These are phyloP conservation scores for Aspergillus ellipticus DNA, from an alignment of 495 filamentous ascomycete genomes.

Conservation along the genomic window DNA sequence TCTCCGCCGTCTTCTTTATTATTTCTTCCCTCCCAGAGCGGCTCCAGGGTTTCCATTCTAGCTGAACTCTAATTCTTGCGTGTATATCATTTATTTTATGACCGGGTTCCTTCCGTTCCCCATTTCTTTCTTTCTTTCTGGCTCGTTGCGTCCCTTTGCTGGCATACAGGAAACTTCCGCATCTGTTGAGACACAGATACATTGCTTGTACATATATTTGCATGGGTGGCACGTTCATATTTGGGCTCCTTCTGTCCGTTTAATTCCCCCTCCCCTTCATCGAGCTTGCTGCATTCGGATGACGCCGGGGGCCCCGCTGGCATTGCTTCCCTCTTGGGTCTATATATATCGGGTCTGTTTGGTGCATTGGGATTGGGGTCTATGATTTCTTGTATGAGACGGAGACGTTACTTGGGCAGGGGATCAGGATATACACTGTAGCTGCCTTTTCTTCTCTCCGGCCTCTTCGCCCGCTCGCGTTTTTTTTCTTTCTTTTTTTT, in stretches of 20 bases:
- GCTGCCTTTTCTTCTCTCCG: constrained; percentile 7
- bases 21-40: constrained; percentile 9
- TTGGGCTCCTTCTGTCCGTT: constrained; percentile 2
- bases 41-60: constrained; percentile 1
- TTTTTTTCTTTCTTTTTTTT: too few species aligned
- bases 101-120: constrained; percentile 9
- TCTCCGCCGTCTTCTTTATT: constrained; percentile 3
- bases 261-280: constrained; percentile 2
- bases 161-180: constrained; percentile 15
- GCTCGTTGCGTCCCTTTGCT: constrained; percentile 6
- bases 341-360: constrained; percentile 20
- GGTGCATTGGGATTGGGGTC: constrained; percentile 15
- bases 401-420: constrained; percentile 13
- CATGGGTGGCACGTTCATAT: constrained; percentile 24
- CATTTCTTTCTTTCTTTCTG: constrained; percentile 6
- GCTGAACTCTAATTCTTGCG: constrained; percentile 13
- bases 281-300: neutral
- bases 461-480: too few species aligned
- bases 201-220: constrained; percentile 29
- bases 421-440: constrained; percentile 16
- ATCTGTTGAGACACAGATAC: constrained; percentile 11
- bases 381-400: constrained; percentile 20
- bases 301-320: neutral
- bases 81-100: constrained; percentile 26
- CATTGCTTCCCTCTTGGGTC: constrained; percentile 5